Evolutionary conservation across 2,329 filamentous ascomycete species (phyloP), one percentile per base, ranked within the genome.

Genomic region (Fusarium neocosmosporiellum): DNA sequence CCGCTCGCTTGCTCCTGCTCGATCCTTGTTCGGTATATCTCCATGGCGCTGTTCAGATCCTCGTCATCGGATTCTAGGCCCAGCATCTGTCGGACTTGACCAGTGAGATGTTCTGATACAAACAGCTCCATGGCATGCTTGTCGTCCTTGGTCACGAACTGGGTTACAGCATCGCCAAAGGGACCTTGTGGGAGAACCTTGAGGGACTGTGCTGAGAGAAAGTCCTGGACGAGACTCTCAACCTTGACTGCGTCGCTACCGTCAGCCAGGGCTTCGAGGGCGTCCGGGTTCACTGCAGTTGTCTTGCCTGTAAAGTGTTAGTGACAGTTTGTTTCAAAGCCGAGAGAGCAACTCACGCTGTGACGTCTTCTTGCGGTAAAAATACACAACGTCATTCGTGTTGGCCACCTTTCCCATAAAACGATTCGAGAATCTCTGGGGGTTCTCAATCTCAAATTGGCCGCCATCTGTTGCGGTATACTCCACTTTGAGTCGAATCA

Each of bases 121-220:
- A 96, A 96, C 48, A 91, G 85, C 78, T 95, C 91, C 91, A 98
- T 94, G 4, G 94, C 94, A 76, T 96, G 92, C 79, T 95, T 97
- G 84, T 99, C 96, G 74, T 98, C 94, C 75, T 98, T 98, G 80
- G 95, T 92, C 29, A 99, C 94, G 77, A 96, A 99, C 69, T 97
- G 93, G 54, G 91, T 92, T 7, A 99, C 94, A 0, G 96, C 96
- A 78, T 98, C 95, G 18, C 95, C 93, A 78, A 99, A 98, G 0
- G 93, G 93, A 33, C 95, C 96, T 77, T 98, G 94, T 0, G 96
- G 96, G 0, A 99, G 87, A 57, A 99, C 96, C 66, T 95, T 97
- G 34, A 99, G 89, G 0, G 94, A 95, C 78, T 98, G 95, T 0
- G 94, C 93, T 0, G 90, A 89, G 4, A 99, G 88, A 76, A 95